A percentile compares a stretch with the other conserved stretches of the same genome.
Evolutionary conservation across 306 rosid genomes (phyloP).

Genomic region (Elaeagnus macrophylla): DNA sequence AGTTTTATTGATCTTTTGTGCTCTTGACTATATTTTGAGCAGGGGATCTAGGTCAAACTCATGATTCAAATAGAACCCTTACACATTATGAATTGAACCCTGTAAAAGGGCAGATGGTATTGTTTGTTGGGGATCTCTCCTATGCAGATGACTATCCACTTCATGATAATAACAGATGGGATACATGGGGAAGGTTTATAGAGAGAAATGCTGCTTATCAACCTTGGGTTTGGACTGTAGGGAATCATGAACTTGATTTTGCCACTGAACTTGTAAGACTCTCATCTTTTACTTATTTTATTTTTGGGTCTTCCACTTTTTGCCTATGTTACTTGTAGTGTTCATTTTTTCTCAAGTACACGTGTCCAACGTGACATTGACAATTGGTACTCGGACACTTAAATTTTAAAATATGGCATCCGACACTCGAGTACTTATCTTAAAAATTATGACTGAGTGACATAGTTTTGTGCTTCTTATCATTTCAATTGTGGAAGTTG

Average conservation of each 20-base stretch:
- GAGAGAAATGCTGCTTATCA: constrained; percentile 72
- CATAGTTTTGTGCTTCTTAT: too few relatives aligned
- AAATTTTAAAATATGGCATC: too few relatives aligned
- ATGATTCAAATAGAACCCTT: constrained; percentile 50
- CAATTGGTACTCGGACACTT: too few relatives aligned
- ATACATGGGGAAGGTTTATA: constrained; percentile 66
- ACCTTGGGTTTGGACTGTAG: constrained; percentile 65
- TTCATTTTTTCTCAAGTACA: not conserved
- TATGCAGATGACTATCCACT: constrained; percentile 61
- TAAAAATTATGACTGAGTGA: too few relatives aligned
- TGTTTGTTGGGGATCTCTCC: constrained; percentile 57
- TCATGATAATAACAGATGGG: constrained; percentile 68
- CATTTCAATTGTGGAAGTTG: too few relatives aligned
- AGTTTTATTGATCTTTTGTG: not conserved
- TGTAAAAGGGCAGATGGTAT: constrained; percentile 34
- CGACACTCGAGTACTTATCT: too few relatives aligned
- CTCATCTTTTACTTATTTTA: not conserved
- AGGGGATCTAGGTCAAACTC: constrained; percentile 79
- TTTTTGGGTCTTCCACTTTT: not conserved
- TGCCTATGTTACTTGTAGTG: not conserved
- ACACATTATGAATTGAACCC: constrained; percentile 52
- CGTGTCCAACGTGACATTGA: too few relatives aligned
- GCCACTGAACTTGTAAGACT: constrained; percentile 30
- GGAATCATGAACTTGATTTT: constrained; percentile 49
- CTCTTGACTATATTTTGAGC: constrained; percentile 16